Evolutionary conservation across 2,329 filamentous ascomycete species (phyloP), one percentile per base, ranked within the genome.

Genomic region (Colletotrichum lini): DNA sequence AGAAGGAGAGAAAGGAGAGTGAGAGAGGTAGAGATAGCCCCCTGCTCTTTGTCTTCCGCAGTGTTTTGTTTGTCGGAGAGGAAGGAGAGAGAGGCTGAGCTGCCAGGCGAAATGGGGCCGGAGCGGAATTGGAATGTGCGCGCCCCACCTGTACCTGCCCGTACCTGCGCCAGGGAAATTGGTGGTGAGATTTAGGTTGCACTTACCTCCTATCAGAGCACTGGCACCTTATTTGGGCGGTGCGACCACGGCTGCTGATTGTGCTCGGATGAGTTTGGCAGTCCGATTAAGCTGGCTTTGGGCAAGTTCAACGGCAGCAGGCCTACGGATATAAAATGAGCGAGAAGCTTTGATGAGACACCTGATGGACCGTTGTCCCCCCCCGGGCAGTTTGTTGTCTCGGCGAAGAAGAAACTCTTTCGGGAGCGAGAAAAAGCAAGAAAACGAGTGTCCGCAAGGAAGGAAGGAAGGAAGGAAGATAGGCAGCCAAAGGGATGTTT

Each of bases 161-260:
- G 57, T 59, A 59, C 68, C 65, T 72, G 59, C 69, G 54, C 65
- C 50, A 72, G 59, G 68, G 69, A 69, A 69, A 72, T 69, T 72
- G 65, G 68, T 68, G 57, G 58, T 71, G 50, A 44, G 64, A 30
- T 26, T 57, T 47, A 44, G 68, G 65, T 61, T 63, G 65, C 58
- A 64, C 68, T 59, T 62, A 71, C 68, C 68, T 71, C 57, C 65
- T 71, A 68, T 71, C 65, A 72, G 53, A 60, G 69, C 69, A 69
- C 59, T 64, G 69, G 64, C 65, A 23, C 35, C 57, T 67, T 58
- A 38, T 71, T 61, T 38, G 16, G 13, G 59, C 35, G 26, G 49
- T 47, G 47, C 38, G 56, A 38, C 30, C 38, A 45, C 54, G 54
- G 64, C 45, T 69, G 44, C 45, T 57, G 53, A 40, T 64, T 42